A percentile compares a stretch with the other conserved stretches of the same genome.
Conservation (phyloP, 1,284 basidiomycete species). For the Rhodotorula sp. region DNA sequence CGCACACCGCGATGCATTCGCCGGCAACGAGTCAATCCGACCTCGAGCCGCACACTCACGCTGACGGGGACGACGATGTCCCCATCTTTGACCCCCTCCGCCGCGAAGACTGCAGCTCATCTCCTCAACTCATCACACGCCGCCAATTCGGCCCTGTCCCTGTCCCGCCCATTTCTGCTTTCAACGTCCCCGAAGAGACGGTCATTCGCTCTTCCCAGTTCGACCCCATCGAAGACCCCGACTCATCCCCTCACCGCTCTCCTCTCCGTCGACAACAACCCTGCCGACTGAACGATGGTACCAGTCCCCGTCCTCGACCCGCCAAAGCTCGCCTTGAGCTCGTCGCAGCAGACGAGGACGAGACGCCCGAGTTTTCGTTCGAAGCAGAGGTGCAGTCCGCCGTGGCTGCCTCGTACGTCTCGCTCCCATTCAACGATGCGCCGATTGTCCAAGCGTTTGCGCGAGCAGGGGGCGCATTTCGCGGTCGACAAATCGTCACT, state of each 20-base stretch:
- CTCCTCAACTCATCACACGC: neutral
- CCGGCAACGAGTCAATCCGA: slow-evolving; percentile 21
- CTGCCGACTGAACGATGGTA: neutral
- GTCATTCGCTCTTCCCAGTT: slow-evolving; percentile 12
- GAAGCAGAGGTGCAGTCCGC: slow-evolving; percentile 6
- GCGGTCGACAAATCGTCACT: neutral
- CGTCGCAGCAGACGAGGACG: neutral
- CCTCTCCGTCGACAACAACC: neutral
- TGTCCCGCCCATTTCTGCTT: slow-evolving; percentile 10
- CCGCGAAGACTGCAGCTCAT: neutral
- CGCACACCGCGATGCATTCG: slow-evolving; percentile 14
- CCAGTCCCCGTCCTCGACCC: neutral
- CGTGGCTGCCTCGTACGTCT: slow-evolving; percentile 13
- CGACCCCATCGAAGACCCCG: slow-evolving; percentile 37
- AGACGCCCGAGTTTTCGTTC: slow-evolving; percentile 1
- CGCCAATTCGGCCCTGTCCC: slow-evolving; percentile 7
- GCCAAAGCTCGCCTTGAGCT: slow-evolving; percentile 23
- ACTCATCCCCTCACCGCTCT: slow-evolving; percentile 21
- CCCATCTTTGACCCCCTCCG: slow-evolving; percentile 13
- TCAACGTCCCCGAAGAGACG: slow-evolving; percentile 1
- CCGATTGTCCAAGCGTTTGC: neutral
- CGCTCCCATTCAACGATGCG: neutral
- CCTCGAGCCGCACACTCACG: neutral
- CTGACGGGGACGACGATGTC: slow-evolving; percentile 9
- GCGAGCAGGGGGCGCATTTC: neutral